Percentiles rank a stretch among this genome's conserved stretches.
Evolutionary conservation across 2,329 filamentous ascomycete species (phyloP).

Genomic region (Didymosphaeria variabile): DNA sequence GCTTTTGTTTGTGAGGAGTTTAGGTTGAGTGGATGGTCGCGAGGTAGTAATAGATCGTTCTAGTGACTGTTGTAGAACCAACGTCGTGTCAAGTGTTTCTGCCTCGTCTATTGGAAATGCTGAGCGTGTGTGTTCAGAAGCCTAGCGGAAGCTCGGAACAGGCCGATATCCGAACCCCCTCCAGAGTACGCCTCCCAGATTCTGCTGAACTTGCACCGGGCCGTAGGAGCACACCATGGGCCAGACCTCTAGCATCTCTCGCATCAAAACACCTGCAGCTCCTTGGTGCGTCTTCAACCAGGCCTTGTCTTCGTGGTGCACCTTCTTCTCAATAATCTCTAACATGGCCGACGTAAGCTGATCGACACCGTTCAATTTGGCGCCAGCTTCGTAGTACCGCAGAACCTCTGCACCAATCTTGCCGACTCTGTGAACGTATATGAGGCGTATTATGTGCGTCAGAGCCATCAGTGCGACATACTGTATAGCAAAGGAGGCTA

Average conservation of each 20-base stretch:
- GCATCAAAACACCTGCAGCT: not conserved
- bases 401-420: not conserved
- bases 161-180: not conserved
- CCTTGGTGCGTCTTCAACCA: not conserved
- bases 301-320: not conserved
- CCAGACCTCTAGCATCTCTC: not conserved
- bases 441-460: not conserved
- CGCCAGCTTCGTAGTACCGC: not conserved
- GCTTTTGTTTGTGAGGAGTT: no score
- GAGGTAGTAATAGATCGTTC: no score
- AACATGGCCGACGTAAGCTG: not conserved
- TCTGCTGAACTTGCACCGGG: slow-evolving; percentile 30
- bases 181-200: not conserved
- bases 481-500: not conserved
- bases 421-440: not conserved
- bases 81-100: no score
- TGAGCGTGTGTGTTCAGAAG: not conserved
- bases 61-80: no score
- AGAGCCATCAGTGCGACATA: slow-evolving; percentile 5
- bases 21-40: no score
- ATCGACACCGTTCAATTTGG: not conserved
- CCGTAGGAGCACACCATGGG: not conserved
- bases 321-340: not conserved
- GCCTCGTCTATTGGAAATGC: no score
- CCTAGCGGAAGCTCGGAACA: not conserved